These are phyloP conservation scores for Rubia tinctorum DNA, from an alignment of 305 asterid species.

Conservation along the genomic window DNA sequence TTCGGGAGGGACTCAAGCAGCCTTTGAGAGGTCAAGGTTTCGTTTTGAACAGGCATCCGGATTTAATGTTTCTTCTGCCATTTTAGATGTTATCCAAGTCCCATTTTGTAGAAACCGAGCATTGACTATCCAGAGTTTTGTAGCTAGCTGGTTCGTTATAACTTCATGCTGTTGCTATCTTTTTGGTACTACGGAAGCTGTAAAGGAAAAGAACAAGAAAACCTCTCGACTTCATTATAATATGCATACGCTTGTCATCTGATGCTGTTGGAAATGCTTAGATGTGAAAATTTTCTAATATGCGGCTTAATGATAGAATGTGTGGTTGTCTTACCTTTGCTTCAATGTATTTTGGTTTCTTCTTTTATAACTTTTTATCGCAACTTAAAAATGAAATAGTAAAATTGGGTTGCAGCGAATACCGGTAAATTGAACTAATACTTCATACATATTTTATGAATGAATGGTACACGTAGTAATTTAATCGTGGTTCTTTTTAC, in stretches of 20 bases:
- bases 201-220: neutral
- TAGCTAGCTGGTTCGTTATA: conserved; percentile 13
- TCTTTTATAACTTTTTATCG: no score
- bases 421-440: no score
- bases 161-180: neutral
- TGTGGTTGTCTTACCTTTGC: no score
- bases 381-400: no score
- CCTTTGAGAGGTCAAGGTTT: conserved; percentile 36
- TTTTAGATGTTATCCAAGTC: neutral
- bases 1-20: conserved; percentile 96
- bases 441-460: no score
- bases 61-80: neutral
- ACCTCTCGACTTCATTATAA: neutral
- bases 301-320: no score
- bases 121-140: conserved; percentile 19
- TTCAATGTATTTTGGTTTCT: no score
- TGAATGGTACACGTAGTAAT: no score
- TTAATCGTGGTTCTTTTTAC: no score
- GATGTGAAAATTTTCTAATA: no score
- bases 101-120: conserved; percentile 3
- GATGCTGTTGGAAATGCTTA: neutral
- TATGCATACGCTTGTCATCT: neutral
- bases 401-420: no score
- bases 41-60: neutral
- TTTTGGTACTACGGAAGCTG: neutral